Percentiles rank a stretch among this genome's conserved stretches.
Conservation (phyloP, 2,329 filamentous ascomycete genomes). For the Pseudogymnoascus sp. region DNA sequence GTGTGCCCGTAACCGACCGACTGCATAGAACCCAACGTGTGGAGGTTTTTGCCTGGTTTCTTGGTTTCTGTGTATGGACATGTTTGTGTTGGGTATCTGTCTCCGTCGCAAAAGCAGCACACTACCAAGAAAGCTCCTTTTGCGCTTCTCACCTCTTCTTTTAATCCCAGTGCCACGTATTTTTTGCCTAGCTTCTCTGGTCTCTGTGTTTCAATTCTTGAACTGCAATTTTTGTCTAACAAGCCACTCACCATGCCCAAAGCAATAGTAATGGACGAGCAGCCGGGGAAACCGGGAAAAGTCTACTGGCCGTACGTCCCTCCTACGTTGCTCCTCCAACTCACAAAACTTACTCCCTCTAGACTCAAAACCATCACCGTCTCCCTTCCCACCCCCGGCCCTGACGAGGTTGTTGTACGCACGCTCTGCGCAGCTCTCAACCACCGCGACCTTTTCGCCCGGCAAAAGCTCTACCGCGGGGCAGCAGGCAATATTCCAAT, state of each 20-base stretch:
- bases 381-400: constrained; percentile 55
- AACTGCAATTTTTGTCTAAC: background rate
- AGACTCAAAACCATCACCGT: constrained; percentile 55
- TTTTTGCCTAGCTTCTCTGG: background rate
- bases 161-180: background rate
- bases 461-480: constrained; percentile 78
- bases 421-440: constrained; percentile 76
- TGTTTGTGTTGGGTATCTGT: too few relatives aligned
- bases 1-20: background rate
- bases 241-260: constrained; percentile 21
- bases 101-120: too few relatives aligned
- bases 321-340: constrained; percentile 1
- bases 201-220: background rate
- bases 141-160: background rate
- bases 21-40: background rate
- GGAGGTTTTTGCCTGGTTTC: background rate
- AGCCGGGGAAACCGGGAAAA: constrained; percentile 76
- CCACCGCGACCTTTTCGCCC: constrained; percentile 86
- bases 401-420: constrained; percentile 64
- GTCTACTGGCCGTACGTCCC: constrained; percentile 69
- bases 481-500: constrained; percentile 70
- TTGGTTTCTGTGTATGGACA: background rate
- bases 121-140: background rate
- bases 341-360: background rate
- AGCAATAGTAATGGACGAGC: constrained; percentile 45